These are phyloP conservation scores for Omphalea diandra DNA, from an alignment of 441 rosid genomes.

Conservation along the genomic window DNA sequence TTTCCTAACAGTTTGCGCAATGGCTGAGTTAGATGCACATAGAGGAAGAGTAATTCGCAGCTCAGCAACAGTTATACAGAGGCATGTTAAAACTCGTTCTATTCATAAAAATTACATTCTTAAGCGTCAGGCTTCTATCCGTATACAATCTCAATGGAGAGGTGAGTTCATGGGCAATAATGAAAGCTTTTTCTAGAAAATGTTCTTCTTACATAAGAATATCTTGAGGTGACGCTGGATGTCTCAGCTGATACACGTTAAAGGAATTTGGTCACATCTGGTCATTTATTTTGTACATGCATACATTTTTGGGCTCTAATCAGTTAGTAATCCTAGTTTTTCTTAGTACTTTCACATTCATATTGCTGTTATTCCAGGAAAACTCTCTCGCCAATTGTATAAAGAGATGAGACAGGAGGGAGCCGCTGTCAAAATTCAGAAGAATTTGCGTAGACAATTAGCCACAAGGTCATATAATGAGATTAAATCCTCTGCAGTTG, in stretches of 20 bases:
- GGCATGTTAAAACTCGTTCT: slow-evolving; percentile 39
- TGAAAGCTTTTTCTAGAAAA: slow-evolving; percentile 13
- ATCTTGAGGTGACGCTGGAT: slow-evolving; percentile 10
- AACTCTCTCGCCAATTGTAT: slow-evolving; percentile 42
- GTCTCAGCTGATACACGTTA: slow-evolving; percentile 11
- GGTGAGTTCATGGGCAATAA: slow-evolving; percentile 40
- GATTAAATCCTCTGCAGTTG: slow-evolving; percentile 51
- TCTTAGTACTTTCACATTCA: neutral
- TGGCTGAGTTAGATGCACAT: slow-evolving; percentile 82
- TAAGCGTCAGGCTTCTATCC: slow-evolving; percentile 52
- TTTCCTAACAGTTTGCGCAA: slow-evolving; percentile 80
- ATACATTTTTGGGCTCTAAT: slow-evolving; percentile 10
- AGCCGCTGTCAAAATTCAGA: slow-evolving; percentile 84
- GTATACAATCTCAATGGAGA: slow-evolving; percentile 81
- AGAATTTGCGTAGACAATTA: slow-evolving; percentile 58
- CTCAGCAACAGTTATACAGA: slow-evolving; percentile 69
- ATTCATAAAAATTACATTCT: slow-evolving; percentile 49
- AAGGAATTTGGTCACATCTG: slow-evolving; percentile 14
- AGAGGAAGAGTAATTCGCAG: slow-evolving; percentile 50
- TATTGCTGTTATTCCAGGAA: slow-evolving; percentile 46
- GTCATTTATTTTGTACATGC: slow-evolving; percentile 2
- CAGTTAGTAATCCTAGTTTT: slow-evolving; percentile 13
- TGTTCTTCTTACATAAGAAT: neutral
- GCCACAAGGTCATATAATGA: slow-evolving; percentile 47
- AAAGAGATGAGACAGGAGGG: slow-evolving; percentile 46